Percentiles rank a stretch among this genome's conserved stretches.
phyloP scores from a whole-genome alignment of 2,329 filamentous ascomycete genomes.

The Fusarium denticulatum region DNA sequence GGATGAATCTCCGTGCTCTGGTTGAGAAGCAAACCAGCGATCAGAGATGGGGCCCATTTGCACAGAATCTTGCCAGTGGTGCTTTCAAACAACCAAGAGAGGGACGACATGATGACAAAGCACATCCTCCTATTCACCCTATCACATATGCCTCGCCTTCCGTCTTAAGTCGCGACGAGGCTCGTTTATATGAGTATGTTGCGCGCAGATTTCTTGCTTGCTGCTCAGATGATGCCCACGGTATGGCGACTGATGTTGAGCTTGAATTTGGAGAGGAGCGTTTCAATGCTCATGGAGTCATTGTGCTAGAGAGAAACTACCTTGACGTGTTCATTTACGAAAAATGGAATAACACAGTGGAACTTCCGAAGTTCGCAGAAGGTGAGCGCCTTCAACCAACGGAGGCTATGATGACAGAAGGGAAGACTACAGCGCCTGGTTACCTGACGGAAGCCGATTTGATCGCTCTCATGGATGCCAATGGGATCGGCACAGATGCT shows the following conservation, averaged over 20 bases:
- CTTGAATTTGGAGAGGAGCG: constrained; percentile 84
- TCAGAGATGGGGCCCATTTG: constrained; percentile 81
- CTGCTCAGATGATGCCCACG: constrained; percentile 93
- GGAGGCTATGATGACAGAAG: constrained; percentile 88
- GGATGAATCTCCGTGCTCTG: constrained; percentile 82
- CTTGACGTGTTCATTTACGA: constrained; percentile 97
- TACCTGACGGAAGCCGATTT: constrained; percentile 96
- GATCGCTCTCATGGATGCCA: constrained; percentile 96
- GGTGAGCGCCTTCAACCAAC: constrained; percentile 88
- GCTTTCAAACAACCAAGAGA: constrained; percentile 83
- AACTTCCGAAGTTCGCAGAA: constrained; percentile 80
- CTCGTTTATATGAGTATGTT: constrained; percentile 90
- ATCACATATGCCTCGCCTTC: constrained; percentile 81
- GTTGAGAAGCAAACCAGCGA: constrained; percentile 87
- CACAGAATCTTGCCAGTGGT: constrained; percentile 77
- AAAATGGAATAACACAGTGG: constrained; percentile 89
- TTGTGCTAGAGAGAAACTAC: constrained; percentile 89
- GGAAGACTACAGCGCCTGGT: constrained; percentile 84
- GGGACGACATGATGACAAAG: constrained; percentile 92
- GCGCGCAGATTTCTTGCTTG: constrained; percentile 92
- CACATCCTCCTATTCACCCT: constrained; percentile 96
- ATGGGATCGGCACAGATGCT: constrained; percentile 97
- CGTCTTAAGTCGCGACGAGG: constrained; percentile 73
- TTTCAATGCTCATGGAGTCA: constrained; percentile 84
- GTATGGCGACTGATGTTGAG: constrained; percentile 84